Percentiles rank a stretch among this genome's conserved stretches.
These are phyloP conservation scores for Bidens hawaiensis DNA, from an alignment of 140 eudicot genomes.

Conservation along the genomic window DNA sequence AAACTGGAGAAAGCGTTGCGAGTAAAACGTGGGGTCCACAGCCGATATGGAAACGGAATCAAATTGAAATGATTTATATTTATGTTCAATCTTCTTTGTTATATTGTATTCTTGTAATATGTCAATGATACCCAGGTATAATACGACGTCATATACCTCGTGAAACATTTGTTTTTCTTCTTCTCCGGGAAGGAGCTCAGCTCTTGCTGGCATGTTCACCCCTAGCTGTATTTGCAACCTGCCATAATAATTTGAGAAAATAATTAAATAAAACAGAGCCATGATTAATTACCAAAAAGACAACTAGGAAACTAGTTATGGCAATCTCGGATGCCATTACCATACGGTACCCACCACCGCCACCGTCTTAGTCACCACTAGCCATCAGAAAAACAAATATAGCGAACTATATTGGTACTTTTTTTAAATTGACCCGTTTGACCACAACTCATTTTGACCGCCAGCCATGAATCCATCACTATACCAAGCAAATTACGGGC, in stretches of 20 bases:
- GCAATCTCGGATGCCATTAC: background rate
- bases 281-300: too few species aligned
- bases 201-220: slow-evolving; percentile 98
- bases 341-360: background rate
- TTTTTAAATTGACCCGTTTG: too few species aligned
- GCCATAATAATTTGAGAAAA: background rate
- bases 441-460: too few species aligned
- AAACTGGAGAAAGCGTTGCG: slow-evolving; percentile 67
- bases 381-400: too few species aligned
- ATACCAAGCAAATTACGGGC: too few species aligned
- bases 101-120: slow-evolving; percentile 89
- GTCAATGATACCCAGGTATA: slow-evolving; percentile 88
- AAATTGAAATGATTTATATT: slow-evolving; percentile 78
- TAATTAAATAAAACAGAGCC: too few species aligned
- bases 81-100: slow-evolving; percentile 81
- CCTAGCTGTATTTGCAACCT: slow-evolving; percentile 95
- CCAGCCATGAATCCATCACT: too few species aligned
- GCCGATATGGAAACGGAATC: slow-evolving; percentile 82
- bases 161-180: slow-evolving; percentile 56
- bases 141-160: slow-evolving; percentile 80
- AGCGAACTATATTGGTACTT: too few species aligned
- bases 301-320: background rate
- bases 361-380: too few species aligned
- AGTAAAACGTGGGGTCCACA: slow-evolving; percentile 80
- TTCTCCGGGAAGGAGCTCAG: slow-evolving; percentile 62